Percentiles rank a stretch among this genome's conserved stretches.
Evolutionary conservation across 192 early-diverging fungal genomes (phyloP).

Genomic region (Backusella circina): DNA sequence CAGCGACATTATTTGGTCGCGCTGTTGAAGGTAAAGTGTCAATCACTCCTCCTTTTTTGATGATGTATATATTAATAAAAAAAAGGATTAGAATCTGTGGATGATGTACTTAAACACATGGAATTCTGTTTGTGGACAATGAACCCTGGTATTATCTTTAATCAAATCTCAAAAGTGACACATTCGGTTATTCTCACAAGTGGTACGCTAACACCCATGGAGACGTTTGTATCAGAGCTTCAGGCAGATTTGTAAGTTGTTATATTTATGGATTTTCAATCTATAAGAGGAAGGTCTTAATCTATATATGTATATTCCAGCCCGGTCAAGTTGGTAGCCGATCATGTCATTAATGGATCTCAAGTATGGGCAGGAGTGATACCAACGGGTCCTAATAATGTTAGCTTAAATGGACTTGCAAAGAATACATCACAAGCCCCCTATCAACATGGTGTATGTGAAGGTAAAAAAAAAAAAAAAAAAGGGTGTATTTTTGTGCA

Average conservation of each 20-base stretch:
- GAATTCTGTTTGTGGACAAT: constrained; percentile 29
- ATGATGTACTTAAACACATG: neutral
- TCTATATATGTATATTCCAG: neutral
- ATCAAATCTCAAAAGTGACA: constrained; percentile 33
- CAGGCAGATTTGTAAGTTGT: constrained; percentile 40
- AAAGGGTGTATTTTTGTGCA: too few relatives aligned
- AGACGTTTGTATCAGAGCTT: constrained; percentile 55
- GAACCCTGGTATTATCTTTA: constrained; percentile 43
- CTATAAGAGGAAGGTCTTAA: neutral
- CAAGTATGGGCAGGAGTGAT: constrained; percentile 60
- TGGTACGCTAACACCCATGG: constrained; percentile 61
- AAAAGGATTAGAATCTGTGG: neutral
- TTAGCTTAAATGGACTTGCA: constrained; percentile 40
- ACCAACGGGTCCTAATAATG: constrained; percentile 39
- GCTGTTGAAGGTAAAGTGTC: neutral
- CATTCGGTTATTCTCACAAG: constrained; percentile 58
- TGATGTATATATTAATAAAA: neutral
- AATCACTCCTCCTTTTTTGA: too few relatives aligned
- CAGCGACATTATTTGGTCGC: neutral
- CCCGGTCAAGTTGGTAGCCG: constrained; percentile 47
- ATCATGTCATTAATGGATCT: constrained; percentile 60
- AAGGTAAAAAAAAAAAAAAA: constrained; percentile 24
- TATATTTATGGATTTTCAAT: neutral
- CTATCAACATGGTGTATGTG: constrained; percentile 55
- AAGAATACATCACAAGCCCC: constrained; percentile 27